Conservation (phyloP, 2,329 filamentous ascomycete species). For the Cladophialophora chaetospira region DNA sequence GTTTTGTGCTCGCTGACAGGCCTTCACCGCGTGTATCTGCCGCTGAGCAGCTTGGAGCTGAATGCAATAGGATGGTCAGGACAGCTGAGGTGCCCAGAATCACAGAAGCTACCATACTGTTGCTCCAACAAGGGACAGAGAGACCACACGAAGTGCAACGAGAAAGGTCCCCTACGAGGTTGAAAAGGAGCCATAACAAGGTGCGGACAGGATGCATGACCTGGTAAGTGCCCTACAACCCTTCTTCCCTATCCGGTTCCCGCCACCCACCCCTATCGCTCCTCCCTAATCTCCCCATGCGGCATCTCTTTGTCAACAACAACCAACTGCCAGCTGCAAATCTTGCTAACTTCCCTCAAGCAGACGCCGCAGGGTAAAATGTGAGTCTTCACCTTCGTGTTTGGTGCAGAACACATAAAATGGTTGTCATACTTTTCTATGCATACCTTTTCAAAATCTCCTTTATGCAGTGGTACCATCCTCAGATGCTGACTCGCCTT, state of each 20-base stretch:
- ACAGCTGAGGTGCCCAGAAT: background rate
- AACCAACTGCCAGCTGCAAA: background rate
- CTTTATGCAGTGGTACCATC: background rate
- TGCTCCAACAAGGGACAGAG: background rate
- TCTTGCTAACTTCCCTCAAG: background rate
- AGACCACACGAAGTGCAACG: background rate
- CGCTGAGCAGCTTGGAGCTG: background rate
- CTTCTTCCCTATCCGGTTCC: background rate
- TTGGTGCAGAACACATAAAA: no score
- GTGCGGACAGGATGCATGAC: conserved; percentile 24
- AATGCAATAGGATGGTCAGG: background rate
- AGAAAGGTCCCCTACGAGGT: conserved; percentile 18
- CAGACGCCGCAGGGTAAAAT: conserved; percentile 27
- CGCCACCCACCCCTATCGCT: background rate
- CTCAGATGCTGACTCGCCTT: background rate
- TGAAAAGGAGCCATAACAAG: conserved; percentile 25
- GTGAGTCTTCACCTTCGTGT: conserved; percentile 17
- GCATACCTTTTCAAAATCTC: background rate
- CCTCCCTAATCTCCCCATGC: background rate
- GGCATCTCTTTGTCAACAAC: background rate
- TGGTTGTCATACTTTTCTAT: no score
- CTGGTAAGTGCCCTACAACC: conserved; percentile 11
- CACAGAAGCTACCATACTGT: background rate
- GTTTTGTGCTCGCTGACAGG: conserved; percentile 18
- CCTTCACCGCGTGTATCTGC: background rate